Evolutionary conservation across 306 rosid genomes (phyloP), one percentile per base, ranked within the genome.

Genomic region (Ormosia emarginata): DNA sequence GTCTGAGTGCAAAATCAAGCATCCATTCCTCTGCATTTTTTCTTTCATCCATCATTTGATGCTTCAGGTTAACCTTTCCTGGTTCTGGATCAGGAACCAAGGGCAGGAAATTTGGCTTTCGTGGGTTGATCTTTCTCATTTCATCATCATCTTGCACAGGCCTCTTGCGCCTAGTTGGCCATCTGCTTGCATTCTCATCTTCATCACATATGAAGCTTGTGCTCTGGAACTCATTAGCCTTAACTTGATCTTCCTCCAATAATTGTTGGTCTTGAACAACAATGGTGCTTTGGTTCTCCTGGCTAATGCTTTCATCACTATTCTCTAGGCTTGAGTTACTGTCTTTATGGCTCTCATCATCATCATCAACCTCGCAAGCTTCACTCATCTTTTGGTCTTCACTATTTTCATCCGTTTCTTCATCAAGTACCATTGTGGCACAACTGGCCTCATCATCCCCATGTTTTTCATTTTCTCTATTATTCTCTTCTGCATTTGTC

Each of bases 21-120:
- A 95, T 95, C 97, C 99, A 95, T 72, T 93, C 94, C 78, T 92
- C 93, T 39, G 94, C 66, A 84, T 83, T 88, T 82, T 90, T 95
- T 78, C 94, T 88, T 62, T 90, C 90, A 74, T 93, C 96, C 80
- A 88, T 75, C 74, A 71, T 82, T 76, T 88, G 97, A 83, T 91
- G 97, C 93, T 84, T 95, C 77, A 93, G 86, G 33, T 87, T 84
- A 75, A 93, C 89, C 81, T 85, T 93, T 79, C 89, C 94, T 69
- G 82, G 75, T 66, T 90, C 89, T 43, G 83, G 85, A 0, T 93
- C 95, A 18, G 89, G 83, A 68, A 75, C 81, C 82, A 86, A 65
- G 5, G 95, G 90, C 83, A 92, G 81, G 81, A 75, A 93, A 77
- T 93, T 90, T 14, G 96, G 96, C 66, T 82, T 88, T 84, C 84